Evolutionary conservation across 352 stramenopile species (phyloP).

Genomic region (Phytophthora citricola): DNA sequence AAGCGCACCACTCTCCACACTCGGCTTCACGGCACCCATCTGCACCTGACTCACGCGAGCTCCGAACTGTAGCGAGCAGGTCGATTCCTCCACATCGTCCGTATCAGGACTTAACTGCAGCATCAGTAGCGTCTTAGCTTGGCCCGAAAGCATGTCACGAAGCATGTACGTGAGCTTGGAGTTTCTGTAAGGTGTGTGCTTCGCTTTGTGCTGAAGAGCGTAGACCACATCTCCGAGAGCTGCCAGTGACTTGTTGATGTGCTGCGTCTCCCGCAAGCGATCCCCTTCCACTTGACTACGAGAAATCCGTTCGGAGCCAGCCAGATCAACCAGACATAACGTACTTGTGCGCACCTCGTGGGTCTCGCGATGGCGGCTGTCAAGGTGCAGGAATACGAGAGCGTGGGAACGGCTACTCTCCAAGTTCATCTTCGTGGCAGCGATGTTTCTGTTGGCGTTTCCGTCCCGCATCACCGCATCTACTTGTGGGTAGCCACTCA

Average conservation of each 20-base stretch:
- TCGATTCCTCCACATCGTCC: constrained; percentile 85
- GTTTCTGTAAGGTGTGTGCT: constrained; percentile 95
- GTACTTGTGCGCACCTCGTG: constrained; percentile 82
- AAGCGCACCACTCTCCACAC: constrained; percentile 81
- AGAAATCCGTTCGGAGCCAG: constrained; percentile 95
- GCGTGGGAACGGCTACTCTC: constrained; percentile 89
- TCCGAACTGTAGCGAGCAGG: constrained; percentile 91
- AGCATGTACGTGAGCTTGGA: constrained; percentile 96
- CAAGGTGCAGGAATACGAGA: constrained; percentile 81
- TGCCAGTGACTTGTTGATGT: constrained; percentile 99
- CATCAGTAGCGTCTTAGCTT: constrained; percentile 94
- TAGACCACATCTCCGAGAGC: constrained; percentile 98
- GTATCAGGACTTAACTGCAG: constrained; percentile 88
- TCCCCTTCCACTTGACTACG: constrained; percentile 86
- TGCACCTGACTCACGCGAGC: constrained; percentile 90
- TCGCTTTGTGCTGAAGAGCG: constrained; percentile 90
- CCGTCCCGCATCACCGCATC: constrained; percentile 73
- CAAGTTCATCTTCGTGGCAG: constrained; percentile 86
- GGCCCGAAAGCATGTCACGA: constrained; percentile 90
- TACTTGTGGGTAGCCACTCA: constrained; percentile 75
- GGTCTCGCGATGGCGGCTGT: constrained; percentile 75
- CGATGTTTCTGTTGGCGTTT: constrained; percentile 85
- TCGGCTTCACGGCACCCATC: constrained; percentile 84
- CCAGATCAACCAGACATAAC: constrained; percentile 98
- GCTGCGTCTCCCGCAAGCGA: constrained; percentile 95